Conservation (phyloP, 2,329 filamentous ascomycete genomes). For the Fusarium sp. region DNA sequence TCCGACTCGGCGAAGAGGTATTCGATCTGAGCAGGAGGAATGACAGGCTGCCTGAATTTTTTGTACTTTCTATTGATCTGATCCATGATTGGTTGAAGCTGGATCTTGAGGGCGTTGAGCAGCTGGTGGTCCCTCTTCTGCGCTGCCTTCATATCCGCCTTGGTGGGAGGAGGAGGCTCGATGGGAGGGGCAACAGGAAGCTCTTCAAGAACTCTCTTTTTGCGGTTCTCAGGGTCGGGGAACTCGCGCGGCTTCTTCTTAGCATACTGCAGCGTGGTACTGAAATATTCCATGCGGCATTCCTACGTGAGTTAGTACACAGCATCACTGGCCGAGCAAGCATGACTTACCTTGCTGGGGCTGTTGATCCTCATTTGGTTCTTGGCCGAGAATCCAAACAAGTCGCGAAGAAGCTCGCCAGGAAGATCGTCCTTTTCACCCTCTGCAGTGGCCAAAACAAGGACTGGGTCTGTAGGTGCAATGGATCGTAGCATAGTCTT, state of each 20-base stretch:
- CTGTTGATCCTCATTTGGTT: conserved; percentile 78
- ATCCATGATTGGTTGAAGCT: conserved; percentile 95
- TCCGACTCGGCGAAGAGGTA: conserved; percentile 89
- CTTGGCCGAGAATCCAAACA: conserved; percentile 87
- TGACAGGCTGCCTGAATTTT: conserved; percentile 84
- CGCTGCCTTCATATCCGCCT: conserved; percentile 82
- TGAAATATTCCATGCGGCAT: conserved; percentile 83
- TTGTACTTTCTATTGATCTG: conserved; percentile 92
- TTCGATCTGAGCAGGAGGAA: conserved; percentile 77
- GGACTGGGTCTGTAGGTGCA: conserved; percentile 88
- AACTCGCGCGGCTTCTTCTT: conserved; percentile 85
- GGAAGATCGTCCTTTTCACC: conserved; percentile 71
- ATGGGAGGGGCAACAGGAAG: conserved; percentile 80
- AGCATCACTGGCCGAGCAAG: background rate
- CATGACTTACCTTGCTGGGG: conserved; percentile 69
- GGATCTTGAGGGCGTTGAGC: conserved; percentile 87
- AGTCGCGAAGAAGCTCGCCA: conserved; percentile 72
- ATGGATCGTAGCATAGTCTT: conserved; percentile 83
- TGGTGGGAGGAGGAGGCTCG: conserved; percentile 74
- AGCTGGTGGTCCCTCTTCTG: conserved; percentile 85
- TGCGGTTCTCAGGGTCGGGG: conserved; percentile 85
- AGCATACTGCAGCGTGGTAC: conserved; percentile 78
- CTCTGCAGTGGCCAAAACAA: conserved; percentile 88
- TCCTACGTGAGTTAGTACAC: conserved; percentile 50
- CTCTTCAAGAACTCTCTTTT: conserved; percentile 83